These are phyloP conservation scores for Dittrichia graveolens DNA, from an alignment of 129 eudicot species.

Conservation along the genomic window DNA sequence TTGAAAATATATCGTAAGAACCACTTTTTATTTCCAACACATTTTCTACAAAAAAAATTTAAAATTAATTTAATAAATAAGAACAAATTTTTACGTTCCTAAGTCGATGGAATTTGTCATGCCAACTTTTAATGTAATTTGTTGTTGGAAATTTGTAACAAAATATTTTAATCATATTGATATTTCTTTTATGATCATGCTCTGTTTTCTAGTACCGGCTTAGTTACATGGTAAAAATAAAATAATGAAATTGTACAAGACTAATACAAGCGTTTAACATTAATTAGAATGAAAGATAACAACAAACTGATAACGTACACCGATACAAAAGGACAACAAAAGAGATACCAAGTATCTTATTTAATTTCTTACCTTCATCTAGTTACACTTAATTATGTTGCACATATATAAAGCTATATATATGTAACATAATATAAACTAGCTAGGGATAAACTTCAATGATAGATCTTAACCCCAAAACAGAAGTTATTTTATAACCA, in stretches of 20 bases:
- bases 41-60: too few species aligned
- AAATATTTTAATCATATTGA: too few species aligned
- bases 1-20: too few species aligned
- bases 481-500: constrained; percentile 23
- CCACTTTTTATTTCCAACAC: too few species aligned
- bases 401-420: background rate
- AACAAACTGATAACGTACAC: background rate
- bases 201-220: too few species aligned
- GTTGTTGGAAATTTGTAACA: too few species aligned
- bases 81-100: too few species aligned
- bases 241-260: background rate
- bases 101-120: too few species aligned
- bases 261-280: background rate
- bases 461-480: constrained; percentile 34
- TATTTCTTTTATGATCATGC: too few species aligned
- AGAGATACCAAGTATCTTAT: background rate
- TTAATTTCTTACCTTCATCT: background rate
- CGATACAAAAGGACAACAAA: background rate
- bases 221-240: too few species aligned
- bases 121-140: too few species aligned
- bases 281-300: background rate
- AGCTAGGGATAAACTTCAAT: constrained; percentile 40
- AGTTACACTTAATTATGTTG: background rate
- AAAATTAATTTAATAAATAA: too few species aligned
- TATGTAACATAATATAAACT: background rate